phyloP scores from a whole-genome alignment of 1,139 yeast genomes.

The Yarrowia galli region DNA sequence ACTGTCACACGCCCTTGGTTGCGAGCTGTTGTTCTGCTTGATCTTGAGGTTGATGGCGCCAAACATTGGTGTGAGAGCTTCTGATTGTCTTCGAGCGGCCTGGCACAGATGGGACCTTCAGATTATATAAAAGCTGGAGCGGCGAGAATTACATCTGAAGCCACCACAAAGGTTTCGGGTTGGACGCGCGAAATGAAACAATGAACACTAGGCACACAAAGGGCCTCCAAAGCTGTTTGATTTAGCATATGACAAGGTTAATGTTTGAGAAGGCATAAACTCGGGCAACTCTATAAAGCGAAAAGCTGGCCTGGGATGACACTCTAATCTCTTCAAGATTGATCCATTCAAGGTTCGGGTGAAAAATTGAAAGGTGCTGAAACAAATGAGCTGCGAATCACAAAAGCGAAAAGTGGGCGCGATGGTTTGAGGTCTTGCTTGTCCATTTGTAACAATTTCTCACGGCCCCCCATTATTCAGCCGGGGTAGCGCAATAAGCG shows the following conservation, averaged over 20 bases:
- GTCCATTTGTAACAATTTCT: constrained; percentile 12
- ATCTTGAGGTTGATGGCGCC: constrained; percentile 35
- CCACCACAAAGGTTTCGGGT: constrained; percentile 35
- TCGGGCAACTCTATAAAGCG: not conserved
- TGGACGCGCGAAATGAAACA: constrained; percentile 33
- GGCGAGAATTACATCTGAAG: constrained; percentile 32
- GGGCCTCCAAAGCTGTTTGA: constrained; percentile 21
- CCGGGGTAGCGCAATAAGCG: constrained; percentile 5
- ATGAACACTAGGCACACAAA: constrained; percentile 23
- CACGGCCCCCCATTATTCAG: constrained; percentile 7
- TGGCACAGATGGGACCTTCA: constrained; percentile 6
- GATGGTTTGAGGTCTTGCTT: not conserved
- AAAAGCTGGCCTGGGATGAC: not conserved
- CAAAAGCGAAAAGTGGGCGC: not conserved
- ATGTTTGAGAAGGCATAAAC: not conserved
- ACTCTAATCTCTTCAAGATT: not conserved
- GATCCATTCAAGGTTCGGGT: not conserved
- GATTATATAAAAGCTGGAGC: constrained; percentile 34
- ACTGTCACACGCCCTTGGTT: constrained; percentile 28
- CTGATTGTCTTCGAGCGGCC: not conserved
- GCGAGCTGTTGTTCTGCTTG: constrained; percentile 19
- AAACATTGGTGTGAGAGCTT: constrained; percentile 19
- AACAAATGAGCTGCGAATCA: constrained; percentile 5
- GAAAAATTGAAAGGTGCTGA: constrained; percentile 15
- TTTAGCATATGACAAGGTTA: constrained; percentile 21